Percentiles rank a stretch among this genome's conserved stretches.
Evolutionary conservation across 805 yeast species (phyloP).

Genomic region (Metschnikowia koreensis): DNA sequence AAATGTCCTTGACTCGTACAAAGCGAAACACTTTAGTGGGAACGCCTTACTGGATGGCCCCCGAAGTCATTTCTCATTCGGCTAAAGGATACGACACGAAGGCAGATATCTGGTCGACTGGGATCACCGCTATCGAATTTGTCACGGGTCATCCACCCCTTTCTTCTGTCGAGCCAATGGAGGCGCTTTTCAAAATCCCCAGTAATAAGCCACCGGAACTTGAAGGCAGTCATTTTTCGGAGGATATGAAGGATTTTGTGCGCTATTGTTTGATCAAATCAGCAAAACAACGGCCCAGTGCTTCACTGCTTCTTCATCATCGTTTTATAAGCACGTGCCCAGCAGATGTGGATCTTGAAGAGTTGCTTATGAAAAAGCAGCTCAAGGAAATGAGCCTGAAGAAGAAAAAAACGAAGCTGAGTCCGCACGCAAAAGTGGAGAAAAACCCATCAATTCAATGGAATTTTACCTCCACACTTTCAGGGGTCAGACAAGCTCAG

Average conservation of each 20-base stretch:
- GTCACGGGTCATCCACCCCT: slow-evolving; percentile 82
- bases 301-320: slow-evolving; percentile 51
- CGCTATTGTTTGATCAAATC: slow-evolving; percentile 63
- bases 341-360: slow-evolving; percentile 10
- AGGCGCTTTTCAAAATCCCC: slow-evolving; percentile 71
- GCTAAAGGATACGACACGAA: slow-evolving; percentile 70
- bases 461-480: slow-evolving; percentile 14
- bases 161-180: slow-evolving; percentile 70
- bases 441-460: slow-evolving; percentile 17
- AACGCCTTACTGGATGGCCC: slow-evolving; percentile 99
- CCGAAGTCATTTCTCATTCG: slow-evolving; percentile 69
- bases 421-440: slow-evolving; percentile 13
- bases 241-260: slow-evolving; percentile 64
- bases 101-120: slow-evolving; percentile 95
- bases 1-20: slow-evolving; percentile 52
- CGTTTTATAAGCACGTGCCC: slow-evolving; percentile 44
- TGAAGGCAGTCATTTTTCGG: slow-evolving; percentile 41
- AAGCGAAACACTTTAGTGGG: slow-evolving; percentile 82
- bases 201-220: slow-evolving; percentile 60
- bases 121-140: slow-evolving; percentile 87
- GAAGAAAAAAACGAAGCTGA: slow-evolving; percentile 10
- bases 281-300: slow-evolving; percentile 64
- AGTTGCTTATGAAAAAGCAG: slow-evolving; percentile 9
- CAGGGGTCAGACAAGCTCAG: background rate
- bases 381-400: slow-evolving; percentile 25